Evolutionary conservation across 306 rosid species (phyloP).

Genomic region (Canavalia gladiata): DNA sequence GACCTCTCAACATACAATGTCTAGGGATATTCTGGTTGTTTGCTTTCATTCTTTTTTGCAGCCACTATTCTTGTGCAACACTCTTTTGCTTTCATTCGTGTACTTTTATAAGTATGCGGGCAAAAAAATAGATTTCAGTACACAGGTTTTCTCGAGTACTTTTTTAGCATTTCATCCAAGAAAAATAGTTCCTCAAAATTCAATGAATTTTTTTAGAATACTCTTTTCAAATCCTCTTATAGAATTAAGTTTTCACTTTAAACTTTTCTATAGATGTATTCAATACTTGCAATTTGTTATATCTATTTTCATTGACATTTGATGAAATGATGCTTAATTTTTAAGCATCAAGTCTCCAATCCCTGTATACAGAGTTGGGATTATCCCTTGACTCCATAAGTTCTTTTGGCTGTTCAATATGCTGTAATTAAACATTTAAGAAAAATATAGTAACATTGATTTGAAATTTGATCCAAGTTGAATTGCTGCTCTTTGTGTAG

Average conservation of each 20-base stretch:
- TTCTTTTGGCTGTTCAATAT: conserved; percentile 11
- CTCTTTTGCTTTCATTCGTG: too few species aligned
- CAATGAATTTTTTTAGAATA: too few species aligned
- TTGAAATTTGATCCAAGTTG: conserved; percentile 20
- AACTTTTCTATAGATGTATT: conserved; percentile 2
- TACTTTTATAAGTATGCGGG: neutral
- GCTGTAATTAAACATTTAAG: neutral
- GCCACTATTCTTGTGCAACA: neutral
- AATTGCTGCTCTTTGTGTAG: conserved; percentile 48
- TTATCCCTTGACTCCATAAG: neutral
- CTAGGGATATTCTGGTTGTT: neutral
- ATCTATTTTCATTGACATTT: neutral
- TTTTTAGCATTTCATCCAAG: too few species aligned
- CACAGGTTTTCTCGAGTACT: too few species aligned
- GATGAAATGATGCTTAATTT: conserved; percentile 16
- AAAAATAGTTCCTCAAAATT: too few species aligned
- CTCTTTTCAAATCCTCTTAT: neutral
- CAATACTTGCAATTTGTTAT: neutral
- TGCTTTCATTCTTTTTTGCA: neutral
- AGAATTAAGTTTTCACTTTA: conserved; percentile 17
- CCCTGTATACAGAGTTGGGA: neutral
- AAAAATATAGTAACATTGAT: neutral
- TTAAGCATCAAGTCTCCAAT: conserved; percentile 1
- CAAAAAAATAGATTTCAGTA: neutral
- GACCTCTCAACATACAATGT: neutral